A percentile compares a stretch with the other conserved stretches of the same genome.
Conservation (phyloP, 805 yeast genomes). For the Candida suzukii region DNA sequence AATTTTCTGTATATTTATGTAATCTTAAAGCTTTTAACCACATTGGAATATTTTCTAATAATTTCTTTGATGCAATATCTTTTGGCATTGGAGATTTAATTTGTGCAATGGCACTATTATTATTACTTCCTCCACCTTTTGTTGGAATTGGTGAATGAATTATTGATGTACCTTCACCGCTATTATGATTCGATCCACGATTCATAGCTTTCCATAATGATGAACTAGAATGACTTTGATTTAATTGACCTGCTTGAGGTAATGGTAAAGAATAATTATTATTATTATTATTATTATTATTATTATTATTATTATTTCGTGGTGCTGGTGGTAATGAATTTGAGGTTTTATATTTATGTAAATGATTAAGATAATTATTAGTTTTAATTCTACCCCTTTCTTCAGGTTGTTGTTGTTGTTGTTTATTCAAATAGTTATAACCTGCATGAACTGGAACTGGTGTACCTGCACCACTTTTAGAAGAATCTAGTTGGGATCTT, state of each 20-base stretch:
- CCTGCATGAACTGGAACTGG: not conserved
- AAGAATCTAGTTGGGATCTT: constrained; percentile 16
- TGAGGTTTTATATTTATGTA: not conserved
- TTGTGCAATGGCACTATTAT: constrained; percentile 1
- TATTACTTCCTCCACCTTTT: not conserved
- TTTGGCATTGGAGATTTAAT: constrained; percentile 39
- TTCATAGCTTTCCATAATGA: constrained; percentile 1
- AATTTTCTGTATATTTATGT: constrained; percentile 88
- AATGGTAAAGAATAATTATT: not conserved
- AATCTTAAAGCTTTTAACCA: constrained; percentile 88
- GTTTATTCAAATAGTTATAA: not conserved
- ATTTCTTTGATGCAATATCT: constrained; percentile 43
- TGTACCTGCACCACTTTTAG: not conserved
- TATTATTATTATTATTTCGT: not conserved
- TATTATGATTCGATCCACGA: not conserved
- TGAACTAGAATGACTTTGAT: not conserved
- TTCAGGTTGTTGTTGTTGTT: not conserved
- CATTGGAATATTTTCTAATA: constrained; percentile 73
- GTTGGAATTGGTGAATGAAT: constrained; percentile 5
- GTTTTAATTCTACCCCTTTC: constrained; percentile 1
- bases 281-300: not conserved
- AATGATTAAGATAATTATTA: not conserved
- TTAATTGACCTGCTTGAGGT: not conserved
- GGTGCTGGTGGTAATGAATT: constrained; percentile 18
- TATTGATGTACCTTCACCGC: not conserved